phyloP scores from a whole-genome alignment of 805 yeast species.

The Cyberlindnera amylophila region DNA sequence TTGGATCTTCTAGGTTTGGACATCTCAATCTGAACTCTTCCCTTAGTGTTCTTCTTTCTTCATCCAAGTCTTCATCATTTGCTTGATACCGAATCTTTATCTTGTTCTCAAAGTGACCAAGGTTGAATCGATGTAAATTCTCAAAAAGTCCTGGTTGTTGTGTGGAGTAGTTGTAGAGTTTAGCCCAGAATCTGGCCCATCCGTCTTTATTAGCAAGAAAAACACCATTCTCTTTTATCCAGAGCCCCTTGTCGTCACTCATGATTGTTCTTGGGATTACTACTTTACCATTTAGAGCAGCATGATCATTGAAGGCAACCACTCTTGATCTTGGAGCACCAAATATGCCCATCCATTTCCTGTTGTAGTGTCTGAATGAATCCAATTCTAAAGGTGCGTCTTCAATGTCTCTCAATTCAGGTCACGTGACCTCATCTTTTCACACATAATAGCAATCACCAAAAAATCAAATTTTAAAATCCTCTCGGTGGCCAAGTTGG shows the following conservation, averaged over 20 bases:
- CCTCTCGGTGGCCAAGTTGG: conserved; percentile 45
- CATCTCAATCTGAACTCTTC: too few species aligned
- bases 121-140: not conserved
- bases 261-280: not conserved
- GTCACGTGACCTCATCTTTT: too few species aligned
- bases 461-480: not conserved
- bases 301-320: not conserved
- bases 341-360: not conserved
- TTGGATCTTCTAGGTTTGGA: not conserved
- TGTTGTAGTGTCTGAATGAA: not conserved
- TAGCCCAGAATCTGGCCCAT: not conserved
- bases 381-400: not conserved
- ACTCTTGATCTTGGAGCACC: not conserved
- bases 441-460: not conserved
- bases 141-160: not conserved
- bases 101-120: not conserved
- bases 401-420: too few species aligned
- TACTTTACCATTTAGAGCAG: not conserved
- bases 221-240: too few species aligned
- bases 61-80: not conserved
- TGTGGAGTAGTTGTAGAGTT: not conserved
- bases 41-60: too few species aligned
- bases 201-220: too few species aligned
- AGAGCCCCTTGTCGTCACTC: too few species aligned
- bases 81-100: not conserved